Conservation (phyloP, 768 basidiomycete genomes). For the Exidia glandulosa region DNA sequence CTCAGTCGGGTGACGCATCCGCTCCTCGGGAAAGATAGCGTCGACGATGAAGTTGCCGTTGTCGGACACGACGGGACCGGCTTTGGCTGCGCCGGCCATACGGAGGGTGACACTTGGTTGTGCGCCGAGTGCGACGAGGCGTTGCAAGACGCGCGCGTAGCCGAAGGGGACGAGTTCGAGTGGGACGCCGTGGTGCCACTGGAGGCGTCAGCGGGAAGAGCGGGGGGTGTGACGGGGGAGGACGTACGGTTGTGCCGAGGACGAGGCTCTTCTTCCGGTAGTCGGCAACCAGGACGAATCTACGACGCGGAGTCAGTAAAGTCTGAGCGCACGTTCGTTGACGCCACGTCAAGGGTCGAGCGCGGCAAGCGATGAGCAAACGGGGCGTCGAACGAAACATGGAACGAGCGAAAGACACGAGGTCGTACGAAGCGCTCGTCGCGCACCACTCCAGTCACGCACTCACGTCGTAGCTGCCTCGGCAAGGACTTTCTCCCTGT, state of each 20-base stretch:
- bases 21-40: conserved; percentile 69
- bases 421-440: background rate
- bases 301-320: conserved; percentile 15
- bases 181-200: conserved; percentile 86
- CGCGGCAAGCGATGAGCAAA: no score
- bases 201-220: background rate
- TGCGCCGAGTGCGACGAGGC: conserved; percentile 34
- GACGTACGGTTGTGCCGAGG: conserved; percentile 71
- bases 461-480: conserved; percentile 82
- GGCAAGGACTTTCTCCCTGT: conserved; percentile 94
- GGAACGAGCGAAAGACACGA: conserved; percentile 8
- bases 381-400: background rate
- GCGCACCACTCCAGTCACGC: background rate
- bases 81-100: conserved; percentile 26
- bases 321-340: conserved; percentile 1
- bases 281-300: conserved; percentile 88
- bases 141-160: conserved; percentile 75
- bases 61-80: conserved; percentile 93
- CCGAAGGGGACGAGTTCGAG: conserved; percentile 97
- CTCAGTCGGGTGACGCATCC: conserved; percentile 54
- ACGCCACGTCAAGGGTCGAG: background rate
- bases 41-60: conserved; percentile 98
- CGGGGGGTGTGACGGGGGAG: background rate
- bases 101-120: conserved; percentile 12
- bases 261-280: conserved; percentile 83